Conservation (phyloP, 805 yeast species). For the Barnettozyma californica region DNA sequence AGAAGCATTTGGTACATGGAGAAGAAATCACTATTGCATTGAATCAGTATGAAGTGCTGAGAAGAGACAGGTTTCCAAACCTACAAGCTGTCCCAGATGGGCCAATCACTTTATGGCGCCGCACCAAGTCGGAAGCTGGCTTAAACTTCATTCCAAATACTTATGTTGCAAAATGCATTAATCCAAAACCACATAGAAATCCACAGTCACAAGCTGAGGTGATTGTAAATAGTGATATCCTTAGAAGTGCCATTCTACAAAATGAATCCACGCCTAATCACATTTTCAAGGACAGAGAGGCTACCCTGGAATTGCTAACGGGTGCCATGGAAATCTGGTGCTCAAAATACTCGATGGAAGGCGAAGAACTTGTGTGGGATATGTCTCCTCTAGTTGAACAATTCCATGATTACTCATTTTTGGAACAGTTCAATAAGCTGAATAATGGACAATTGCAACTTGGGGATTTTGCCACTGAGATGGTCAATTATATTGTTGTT, state of each 20-base stretch:
- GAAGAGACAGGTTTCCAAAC: slow-evolving; percentile 1
- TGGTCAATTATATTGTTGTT: slow-evolving; percentile 2
- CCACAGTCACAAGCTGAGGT: slow-evolving; percentile 1
- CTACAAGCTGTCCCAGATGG: neutral
- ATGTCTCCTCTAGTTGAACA: neutral
- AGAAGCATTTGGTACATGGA: neutral
- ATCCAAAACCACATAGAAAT: neutral
- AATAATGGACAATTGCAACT: neutral
- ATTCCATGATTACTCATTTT: neutral
- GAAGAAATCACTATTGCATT: slow-evolving; percentile 5
- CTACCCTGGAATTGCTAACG: slow-evolving; percentile 2
- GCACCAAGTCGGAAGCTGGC: neutral
- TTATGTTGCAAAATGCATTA: slow-evolving; percentile 6
- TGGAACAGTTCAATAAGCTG: slow-evolving; percentile 3
- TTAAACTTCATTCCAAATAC: slow-evolving; percentile 1
- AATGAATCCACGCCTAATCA: slow-evolving; percentile 3
- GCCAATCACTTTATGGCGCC: neutral
- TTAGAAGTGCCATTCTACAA: slow-evolving; percentile 10
- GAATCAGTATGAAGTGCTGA: slow-evolving; percentile 8
- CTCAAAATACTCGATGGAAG: neutral
- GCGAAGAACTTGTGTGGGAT: neutral
- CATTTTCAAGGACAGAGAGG: slow-evolving; percentile 3
- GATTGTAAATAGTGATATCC: slow-evolving; percentile 8
- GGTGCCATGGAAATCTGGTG: neutral
- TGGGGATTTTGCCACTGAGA: slow-evolving; percentile 8